Conservation (phyloP, 2,329 filamentous ascomycete species). For the Pyrenochaeta sp. region DNA sequence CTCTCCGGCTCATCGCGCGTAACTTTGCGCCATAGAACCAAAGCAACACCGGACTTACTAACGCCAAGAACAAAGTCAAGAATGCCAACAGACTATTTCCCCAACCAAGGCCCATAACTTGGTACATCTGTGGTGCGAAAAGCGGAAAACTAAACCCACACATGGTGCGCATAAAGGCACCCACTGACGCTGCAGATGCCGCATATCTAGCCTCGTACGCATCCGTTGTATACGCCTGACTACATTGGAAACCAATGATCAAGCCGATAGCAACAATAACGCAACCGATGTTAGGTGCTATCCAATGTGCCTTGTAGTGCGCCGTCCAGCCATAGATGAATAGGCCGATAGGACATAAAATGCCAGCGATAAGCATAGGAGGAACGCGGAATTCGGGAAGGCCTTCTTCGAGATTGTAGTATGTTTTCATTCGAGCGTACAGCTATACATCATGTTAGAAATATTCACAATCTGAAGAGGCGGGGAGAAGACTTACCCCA, state of each 20-base stretch:
- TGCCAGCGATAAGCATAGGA: conserved; percentile 63
- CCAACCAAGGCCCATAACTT: conserved; percentile 65
- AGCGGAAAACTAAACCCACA: conserved; percentile 67
- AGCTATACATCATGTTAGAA: conserved; percentile 16
- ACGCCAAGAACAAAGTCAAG: conserved; percentile 57
- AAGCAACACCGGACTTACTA: conserved; percentile 57
- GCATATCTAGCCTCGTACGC: conserved; percentile 60
- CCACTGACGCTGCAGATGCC: conserved; percentile 66
- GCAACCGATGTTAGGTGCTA: conserved; percentile 63
- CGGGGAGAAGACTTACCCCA: conserved; percentile 22
- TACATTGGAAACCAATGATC: conserved; percentile 66
- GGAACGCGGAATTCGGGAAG: conserved; percentile 58
- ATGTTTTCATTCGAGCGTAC: conserved; percentile 33
- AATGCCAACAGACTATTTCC: conserved; percentile 65
- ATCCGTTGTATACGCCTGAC: conserved; percentile 71
- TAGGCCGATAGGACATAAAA: conserved; percentile 59
- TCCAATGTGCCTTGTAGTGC: conserved; percentile 63
- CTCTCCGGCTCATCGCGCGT: conserved; percentile 30
- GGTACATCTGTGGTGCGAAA: conserved; percentile 66
- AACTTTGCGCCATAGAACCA: conserved; percentile 53
- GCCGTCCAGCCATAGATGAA: conserved; percentile 66
- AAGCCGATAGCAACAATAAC: conserved; percentile 56
- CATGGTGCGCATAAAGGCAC: conserved; percentile 63
- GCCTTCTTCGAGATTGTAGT: conserved; percentile 38
- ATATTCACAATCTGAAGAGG: background rate